Evolutionary conservation across 768 basidiomycete species (phyloP), one percentile per base, ranked within the genome.

Genomic region (Pholiota conissans): DNA sequence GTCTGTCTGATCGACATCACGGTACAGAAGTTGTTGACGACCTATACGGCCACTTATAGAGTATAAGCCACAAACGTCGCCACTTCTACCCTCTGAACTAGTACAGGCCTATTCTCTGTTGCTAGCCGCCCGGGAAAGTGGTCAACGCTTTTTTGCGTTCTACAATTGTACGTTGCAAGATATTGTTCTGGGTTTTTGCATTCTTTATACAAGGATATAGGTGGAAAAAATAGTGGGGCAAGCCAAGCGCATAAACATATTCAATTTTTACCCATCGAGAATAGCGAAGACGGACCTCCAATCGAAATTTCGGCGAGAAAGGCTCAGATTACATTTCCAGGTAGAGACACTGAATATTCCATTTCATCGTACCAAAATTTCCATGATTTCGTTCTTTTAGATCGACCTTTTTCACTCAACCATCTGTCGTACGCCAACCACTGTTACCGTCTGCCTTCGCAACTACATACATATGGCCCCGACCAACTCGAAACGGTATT

Each of bases 201-300:
- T 24, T 20, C 9, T 22, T 2, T 18, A 52, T 20, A 22, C 18
- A 8, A 22, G 7, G 14, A 22, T 28, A 45, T 20, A 92, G 91
- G 90, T 63, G 91, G 91, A 5, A 78, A 84, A 27, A 76, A 79
- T 53, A 92, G 90, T 56, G 94, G 94, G 26, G 93, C 95, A 10
- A 94, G 92, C 68, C 95, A 97, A 73, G 77, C 82, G 2, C 93
- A 95, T 73, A 93, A 95, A 66, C 95, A 97, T 68, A 62, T 95
- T n/a, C 94, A 96, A 69, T 87, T 95, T 61, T 71, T 95, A 30
- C 87, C 91, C 30, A 67, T 84, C 16, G 13, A 22, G 11, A 80
- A 81, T 9, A 75, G 74, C 37, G 70, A 78, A 29, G 80, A 81
- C 32, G 89, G 85, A 1, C 89, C 91, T 13, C 95, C 95, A 0